phyloP scores from a whole-genome alignment of 768 basidiomycete species.

The Collybiopsis confluens region DNA sequence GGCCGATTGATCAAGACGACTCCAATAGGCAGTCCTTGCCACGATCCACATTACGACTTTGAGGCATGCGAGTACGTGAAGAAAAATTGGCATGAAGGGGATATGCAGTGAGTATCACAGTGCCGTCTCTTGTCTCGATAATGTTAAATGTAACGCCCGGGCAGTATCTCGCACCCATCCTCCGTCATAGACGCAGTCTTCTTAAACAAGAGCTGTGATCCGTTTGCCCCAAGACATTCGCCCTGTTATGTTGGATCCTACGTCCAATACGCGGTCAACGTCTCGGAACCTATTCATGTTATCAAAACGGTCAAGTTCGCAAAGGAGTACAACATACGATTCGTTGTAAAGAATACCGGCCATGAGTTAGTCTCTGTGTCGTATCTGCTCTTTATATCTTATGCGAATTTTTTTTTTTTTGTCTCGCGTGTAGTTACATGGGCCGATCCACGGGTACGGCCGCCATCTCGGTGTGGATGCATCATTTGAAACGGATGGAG shows the following conservation, averaged over 20 bases:
- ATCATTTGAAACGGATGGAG: slow-evolving; percentile 9
- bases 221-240: slow-evolving; percentile 9
- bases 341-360: slow-evolving; percentile 17
- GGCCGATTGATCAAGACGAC: slow-evolving; percentile 10
- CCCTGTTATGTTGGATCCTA: slow-evolving; percentile 15
- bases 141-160: neutral
- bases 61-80: slow-evolving; percentile 6
- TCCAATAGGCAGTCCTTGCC: slow-evolving; percentile 11
- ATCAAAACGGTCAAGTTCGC: slow-evolving; percentile 12
- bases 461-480: slow-evolving; percentile 12
- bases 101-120: slow-evolving; percentile 11
- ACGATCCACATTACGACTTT: slow-evolving; percentile 10
- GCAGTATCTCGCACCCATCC: slow-evolving; percentile 11
- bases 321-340: slow-evolving; percentile 16
- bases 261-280: slow-evolving; percentile 15
- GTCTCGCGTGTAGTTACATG: slow-evolving; percentile 10
- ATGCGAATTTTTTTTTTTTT: neutral
- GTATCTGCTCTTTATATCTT: no score
- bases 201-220: slow-evolving; percentile 18
- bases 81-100: slow-evolving; percentile 11
- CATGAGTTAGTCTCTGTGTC: slow-evolving; percentile 10
- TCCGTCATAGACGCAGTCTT: slow-evolving; percentile 18
- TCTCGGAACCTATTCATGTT: slow-evolving; percentile 1
- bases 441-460: slow-evolving; percentile 10
- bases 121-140: neutral